A percentile compares a stretch with the other conserved stretches of the same genome.
These are phyloP conservation scores for Eimeria praecox DNA, from an alignment of 169 alveolate genomes.

Conservation along the genomic window DNA sequence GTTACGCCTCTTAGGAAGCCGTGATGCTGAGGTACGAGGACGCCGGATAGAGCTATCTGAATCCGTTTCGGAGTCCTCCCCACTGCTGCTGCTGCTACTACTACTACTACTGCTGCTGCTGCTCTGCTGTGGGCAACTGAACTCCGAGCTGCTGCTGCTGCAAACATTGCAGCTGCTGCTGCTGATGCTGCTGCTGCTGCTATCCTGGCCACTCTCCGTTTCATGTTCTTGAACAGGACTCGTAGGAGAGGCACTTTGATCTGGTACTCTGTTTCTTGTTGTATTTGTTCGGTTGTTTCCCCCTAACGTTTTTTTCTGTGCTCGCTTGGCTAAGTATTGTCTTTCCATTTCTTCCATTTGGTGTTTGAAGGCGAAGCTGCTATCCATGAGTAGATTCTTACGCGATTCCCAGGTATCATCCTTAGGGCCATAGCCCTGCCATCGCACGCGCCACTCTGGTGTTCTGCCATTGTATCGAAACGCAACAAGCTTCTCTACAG, in stretches of 20 bases:
- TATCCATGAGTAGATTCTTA: conserved; percentile 55
- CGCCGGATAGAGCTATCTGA: not conserved
- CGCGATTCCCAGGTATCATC: conserved; percentile 62
- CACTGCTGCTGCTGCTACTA: not conserved
- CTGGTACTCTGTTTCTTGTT: too few species aligned
- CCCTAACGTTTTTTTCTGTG: not conserved
- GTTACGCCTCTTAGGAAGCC: not conserved
- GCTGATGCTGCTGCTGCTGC: conserved; percentile 51
- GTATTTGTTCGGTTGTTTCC: not conserved
- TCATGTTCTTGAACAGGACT: not conserved
- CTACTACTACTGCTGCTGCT: conserved; percentile 53
- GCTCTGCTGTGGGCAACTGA: conserved; percentile 30
- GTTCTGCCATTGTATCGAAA: conserved; percentile 50
- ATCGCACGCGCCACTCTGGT: conserved; percentile 69
- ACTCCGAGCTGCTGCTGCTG: conserved; percentile 35
- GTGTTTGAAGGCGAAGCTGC: conserved; percentile 32
- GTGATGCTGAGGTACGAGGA: not conserved
- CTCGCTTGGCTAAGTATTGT: not conserved
- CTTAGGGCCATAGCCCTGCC: conserved; percentile 74
- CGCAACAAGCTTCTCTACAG: conserved; percentile 39
- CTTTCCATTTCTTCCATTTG: conserved; percentile 49
- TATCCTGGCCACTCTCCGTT: not conserved
- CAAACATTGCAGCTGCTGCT: not conserved
- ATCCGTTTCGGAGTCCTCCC: not conserved
- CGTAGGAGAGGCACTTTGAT: not conserved